Evolutionary conservation across 192 early-diverging fungal species (phyloP), one percentile per base, ranked within the genome.

Genomic region (Dissophora globulifera): DNA sequence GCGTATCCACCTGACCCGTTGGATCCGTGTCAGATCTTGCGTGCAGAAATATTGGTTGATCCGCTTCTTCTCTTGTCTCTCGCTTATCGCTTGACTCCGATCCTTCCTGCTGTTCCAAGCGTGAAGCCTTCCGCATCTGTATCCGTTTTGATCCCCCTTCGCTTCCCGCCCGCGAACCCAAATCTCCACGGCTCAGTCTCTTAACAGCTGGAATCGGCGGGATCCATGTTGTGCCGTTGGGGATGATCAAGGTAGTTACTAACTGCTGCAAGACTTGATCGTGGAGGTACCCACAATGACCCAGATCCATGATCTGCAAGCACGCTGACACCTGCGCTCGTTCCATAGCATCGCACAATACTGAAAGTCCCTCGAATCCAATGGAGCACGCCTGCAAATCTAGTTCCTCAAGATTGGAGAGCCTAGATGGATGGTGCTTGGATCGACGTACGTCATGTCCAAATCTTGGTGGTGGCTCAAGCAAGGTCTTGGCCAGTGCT

Each of bases 311-410:
- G 1, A 33, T 48, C 29, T 57, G 53, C 29, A 76, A 29, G 22
- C 58, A 41, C 17, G 72, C 41, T 3, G 43, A 53, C 3, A 43
- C 52, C 8, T 29, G 42, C 13, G 20, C n/a, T 35, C 19, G 48
- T 23, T 0, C 15, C 10, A 76, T 20, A 13, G 47, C 58, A 25
- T 62, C 32, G 3, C 31, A 49, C 8, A 76, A 26, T 12, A n/a
- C 58, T 20, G n/a, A 20, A 19, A 76, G 30, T 4, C 72, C 58
- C 20, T 62, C 46, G 4, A 52, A 45, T 16, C 64, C 47, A 6
- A 76, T 67, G 22, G 63, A 45, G 33, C 72, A 76, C 1, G 50
- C 72, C 23, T 67, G 72, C 20, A 76, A 23, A 50, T 76, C 72
- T 22, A 76, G 23, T 20, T 76, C 72, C 12, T 62, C 52, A 22